Conservation (phyloP, 352 stramenopile genomes). For the Pythium vanterpoolii region DNA sequence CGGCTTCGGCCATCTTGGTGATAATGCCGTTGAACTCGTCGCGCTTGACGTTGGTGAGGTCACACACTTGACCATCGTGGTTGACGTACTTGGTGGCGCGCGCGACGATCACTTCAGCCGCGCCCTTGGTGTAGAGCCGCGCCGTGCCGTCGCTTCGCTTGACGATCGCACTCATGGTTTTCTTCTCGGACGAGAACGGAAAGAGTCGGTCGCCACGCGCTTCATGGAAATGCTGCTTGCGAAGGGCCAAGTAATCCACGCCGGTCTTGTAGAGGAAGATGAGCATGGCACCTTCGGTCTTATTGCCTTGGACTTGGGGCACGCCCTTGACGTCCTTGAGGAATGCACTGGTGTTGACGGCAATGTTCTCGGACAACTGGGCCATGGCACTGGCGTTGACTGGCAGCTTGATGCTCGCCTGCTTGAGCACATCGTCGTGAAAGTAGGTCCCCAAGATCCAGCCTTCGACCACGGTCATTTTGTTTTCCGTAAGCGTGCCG, state of each 20-base stretch:
- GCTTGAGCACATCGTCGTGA: conserved; percentile 40
- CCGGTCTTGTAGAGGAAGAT: conserved; percentile 62
- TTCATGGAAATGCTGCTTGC: conserved; percentile 47
- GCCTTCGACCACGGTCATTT: conserved; percentile 96
- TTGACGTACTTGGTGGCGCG: conserved; percentile 71
- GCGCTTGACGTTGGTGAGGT: conserved; percentile 52
- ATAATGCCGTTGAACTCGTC: conserved; percentile 74
- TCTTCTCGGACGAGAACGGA: conserved; percentile 81
- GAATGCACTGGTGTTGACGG: conserved; percentile 75
- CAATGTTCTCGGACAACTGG: conserved; percentile 51
- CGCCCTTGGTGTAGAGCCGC: conserved; percentile 71
- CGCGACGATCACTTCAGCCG: conserved; percentile 66
- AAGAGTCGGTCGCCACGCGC: conserved; percentile 61
- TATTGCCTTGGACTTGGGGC: conserved; percentile 65
- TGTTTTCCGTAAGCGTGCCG: conserved; percentile 96
- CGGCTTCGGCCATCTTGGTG: conserved; percentile 75
- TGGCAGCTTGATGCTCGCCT: conserved; percentile 28
- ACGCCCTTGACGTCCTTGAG: conserved; percentile 46
- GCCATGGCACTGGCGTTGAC: conserved; percentile 38
- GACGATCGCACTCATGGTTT: conserved; percentile 74
- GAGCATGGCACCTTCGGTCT: conserved; percentile 81
- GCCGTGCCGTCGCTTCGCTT: conserved; percentile 29
- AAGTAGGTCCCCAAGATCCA: conserved; percentile 76
- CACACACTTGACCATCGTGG: conserved; percentile 38
- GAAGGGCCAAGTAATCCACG: conserved; percentile 58